phyloP scores from a whole-genome alignment of 345 rosid species.

The Ricinus communis region DNA sequence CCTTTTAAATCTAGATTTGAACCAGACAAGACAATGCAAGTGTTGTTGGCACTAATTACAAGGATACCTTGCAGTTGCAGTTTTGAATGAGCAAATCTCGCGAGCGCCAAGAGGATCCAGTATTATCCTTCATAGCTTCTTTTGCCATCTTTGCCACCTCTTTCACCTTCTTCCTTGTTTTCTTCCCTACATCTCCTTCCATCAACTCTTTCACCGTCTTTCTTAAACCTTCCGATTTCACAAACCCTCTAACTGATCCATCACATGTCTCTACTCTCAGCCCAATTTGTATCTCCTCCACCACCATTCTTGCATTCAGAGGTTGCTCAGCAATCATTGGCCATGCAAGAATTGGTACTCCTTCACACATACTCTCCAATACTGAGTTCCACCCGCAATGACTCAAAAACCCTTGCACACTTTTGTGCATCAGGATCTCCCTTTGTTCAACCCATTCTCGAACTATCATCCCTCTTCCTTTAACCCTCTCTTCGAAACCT shows the following conservation, averaged over 20 bases:
- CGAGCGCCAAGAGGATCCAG: conserved; percentile 63
- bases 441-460: conserved; percentile 72
- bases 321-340: conserved; percentile 82
- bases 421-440: conserved; percentile 52
- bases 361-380: conserved; percentile 62
- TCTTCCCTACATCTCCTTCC: conserved; percentile 58
- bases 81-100: conserved; percentile 40
- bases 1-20: no score
- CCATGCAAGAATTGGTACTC: conserved; percentile 75
- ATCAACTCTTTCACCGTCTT: conserved; percentile 56
- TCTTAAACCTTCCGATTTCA: conserved; percentile 43
- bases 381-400: conserved; percentile 93
- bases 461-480: conserved; percentile 54
- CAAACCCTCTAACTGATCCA: conserved; percentile 46
- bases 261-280: conserved; percentile 51
- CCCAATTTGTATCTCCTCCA: conserved; percentile 61
- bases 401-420: conserved; percentile 64
- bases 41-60: no score
- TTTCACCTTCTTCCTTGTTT: conserved; percentile 42
- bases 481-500: conserved; percentile 48
- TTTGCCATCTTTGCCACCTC: conserved; percentile 46
- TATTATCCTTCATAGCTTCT: conserved; percentile 44
- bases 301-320: conserved; percentile 56
- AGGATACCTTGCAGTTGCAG: no score
- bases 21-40: no score